Evolutionary conservation across 1,139 yeast genomes (phyloP).

Genomic region (Suhomyces yuchorum): DNA sequence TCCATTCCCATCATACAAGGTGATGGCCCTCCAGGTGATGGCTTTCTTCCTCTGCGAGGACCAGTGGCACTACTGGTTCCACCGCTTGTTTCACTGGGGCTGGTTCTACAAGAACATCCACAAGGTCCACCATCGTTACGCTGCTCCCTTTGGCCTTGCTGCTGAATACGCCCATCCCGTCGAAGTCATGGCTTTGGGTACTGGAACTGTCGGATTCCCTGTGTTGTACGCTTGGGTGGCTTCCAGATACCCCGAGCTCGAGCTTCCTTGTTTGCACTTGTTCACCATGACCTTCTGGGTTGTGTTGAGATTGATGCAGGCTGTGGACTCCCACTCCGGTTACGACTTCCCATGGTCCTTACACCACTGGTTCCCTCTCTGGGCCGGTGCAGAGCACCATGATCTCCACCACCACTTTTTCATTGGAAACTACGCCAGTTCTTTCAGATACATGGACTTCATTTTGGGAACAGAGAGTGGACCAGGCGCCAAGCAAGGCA

Average conservation of each 20-base stretch:
- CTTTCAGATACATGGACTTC: slow-evolving; percentile 94
- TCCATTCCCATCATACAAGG: slow-evolving; percentile 72
- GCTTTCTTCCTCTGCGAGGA: slow-evolving; percentile 85
- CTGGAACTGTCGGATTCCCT: slow-evolving; percentile 95
- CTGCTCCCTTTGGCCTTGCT: slow-evolving; percentile 94
- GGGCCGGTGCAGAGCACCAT: slow-evolving; percentile 99
- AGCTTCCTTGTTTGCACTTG: slow-evolving; percentile 72
- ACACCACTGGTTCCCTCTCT: slow-evolving; percentile 85
- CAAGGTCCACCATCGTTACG: slow-evolving; percentile 94
- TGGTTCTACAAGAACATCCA: slow-evolving; percentile 86
- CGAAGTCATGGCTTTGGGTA: slow-evolving; percentile 86
- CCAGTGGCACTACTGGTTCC: slow-evolving; percentile 95
- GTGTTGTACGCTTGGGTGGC: slow-evolving; percentile 52
- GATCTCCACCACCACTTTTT: slow-evolving; percentile 95
- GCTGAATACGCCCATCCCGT: slow-evolving; percentile 97
- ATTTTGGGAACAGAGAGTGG: slow-evolving; percentile 83
- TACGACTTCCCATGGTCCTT: slow-evolving; percentile 97
- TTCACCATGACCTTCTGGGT: slow-evolving; percentile 88
- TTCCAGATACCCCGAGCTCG: slow-evolving; percentile 36
- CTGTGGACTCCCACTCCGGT: slow-evolving; percentile 95
- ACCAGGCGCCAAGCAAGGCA: slow-evolving; percentile 58
- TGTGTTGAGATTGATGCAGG: slow-evolving; percentile 85
- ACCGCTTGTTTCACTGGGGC: slow-evolving; percentile 83
- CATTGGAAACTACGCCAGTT: slow-evolving; percentile 88
- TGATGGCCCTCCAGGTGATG: slow-evolving; percentile 64